phyloP scores from a whole-genome alignment of 1,284 basidiomycete species.

The Schizophyllum commune region DNA sequence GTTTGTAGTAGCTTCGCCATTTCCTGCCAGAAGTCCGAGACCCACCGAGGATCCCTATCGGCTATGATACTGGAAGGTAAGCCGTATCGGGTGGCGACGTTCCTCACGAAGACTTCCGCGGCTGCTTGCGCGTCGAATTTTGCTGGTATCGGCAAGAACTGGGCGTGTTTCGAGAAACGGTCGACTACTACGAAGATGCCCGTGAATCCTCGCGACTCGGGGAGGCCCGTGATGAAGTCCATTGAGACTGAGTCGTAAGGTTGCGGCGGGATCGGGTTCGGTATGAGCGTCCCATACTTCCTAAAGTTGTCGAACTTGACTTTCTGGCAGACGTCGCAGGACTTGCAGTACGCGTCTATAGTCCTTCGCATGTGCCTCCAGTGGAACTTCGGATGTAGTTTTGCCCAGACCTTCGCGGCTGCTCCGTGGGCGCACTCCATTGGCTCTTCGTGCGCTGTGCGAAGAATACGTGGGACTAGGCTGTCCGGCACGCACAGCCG shows the following conservation, averaged over 20 bases:
- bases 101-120: constrained; percentile 15
- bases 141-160: constrained; percentile 25
- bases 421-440: constrained; percentile 1
- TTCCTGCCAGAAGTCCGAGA: constrained; percentile 17
- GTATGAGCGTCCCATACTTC: constrained; percentile 26
- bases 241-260: constrained; percentile 35
- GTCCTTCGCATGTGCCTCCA: constrained; percentile 26
- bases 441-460: background rate
- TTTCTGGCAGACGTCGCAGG: constrained; percentile 33
- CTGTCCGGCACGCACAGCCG: constrained; percentile 2
- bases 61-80: constrained; percentile 17
- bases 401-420: background rate
- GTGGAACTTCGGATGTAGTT: constrained; percentile 11
- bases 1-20: constrained; percentile 7
- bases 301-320: constrained; percentile 22
- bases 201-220: constrained; percentile 22
- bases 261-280: constrained; percentile 25
- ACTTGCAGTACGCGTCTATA: constrained; percentile 17
- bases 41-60: constrained; percentile 21
- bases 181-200: constrained; percentile 23
- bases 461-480: background rate
- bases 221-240: constrained; percentile 38
- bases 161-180: constrained; percentile 29
- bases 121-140: constrained; percentile 4
- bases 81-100: constrained; percentile 6